These are phyloP conservation scores for Trematosphaeria pertusa DNA, from an alignment of 2,329 filamentous ascomycete genomes.

Conservation along the genomic window DNA sequence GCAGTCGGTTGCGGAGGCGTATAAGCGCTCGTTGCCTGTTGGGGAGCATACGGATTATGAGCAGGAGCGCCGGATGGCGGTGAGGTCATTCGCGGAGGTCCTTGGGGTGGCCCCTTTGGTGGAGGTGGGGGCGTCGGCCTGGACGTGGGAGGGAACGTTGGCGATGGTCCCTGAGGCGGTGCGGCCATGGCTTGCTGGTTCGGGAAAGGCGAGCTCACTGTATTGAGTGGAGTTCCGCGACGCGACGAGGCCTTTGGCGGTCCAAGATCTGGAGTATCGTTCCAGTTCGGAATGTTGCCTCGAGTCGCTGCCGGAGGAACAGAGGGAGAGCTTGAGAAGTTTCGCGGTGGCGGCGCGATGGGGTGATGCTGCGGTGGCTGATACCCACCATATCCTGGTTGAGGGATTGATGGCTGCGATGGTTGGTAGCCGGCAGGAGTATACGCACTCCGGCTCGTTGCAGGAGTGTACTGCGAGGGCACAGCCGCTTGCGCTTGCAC, in stretches of 20 bases:
- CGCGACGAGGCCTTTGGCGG: constrained; percentile 73
- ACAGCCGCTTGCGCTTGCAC: constrained; percentile 33
- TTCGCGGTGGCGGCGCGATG: constrained; percentile 68
- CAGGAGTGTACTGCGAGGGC: constrained; percentile 21
- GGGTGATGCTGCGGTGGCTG: constrained; percentile 50
- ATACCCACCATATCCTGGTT: constrained; percentile 54
- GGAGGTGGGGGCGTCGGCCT: constrained; percentile 77
- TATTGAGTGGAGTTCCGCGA: constrained; percentile 74
- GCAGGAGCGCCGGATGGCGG: constrained; percentile 63
- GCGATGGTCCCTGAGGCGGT: constrained; percentile 63
- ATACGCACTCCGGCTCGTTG: constrained; percentile 50
- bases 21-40: constrained; percentile 60
- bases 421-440: constrained; percentile 62
- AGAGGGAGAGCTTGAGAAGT: constrained; percentile 70
- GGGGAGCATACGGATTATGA: constrained; percentile 70
- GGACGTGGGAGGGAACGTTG: constrained; percentile 65
- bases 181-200: constrained; percentile 62
- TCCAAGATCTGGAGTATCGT: constrained; percentile 85
- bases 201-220: constrained; percentile 78
- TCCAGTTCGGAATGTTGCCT: constrained; percentile 84
- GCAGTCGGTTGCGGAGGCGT: constrained; percentile 60
- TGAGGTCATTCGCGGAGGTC: constrained; percentile 67
- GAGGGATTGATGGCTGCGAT: constrained; percentile 44
- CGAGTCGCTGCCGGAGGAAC: constrained; percentile 71
- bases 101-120: constrained; percentile 70